A percentile compares a stretch with the other conserved stretches of the same genome.
phyloP scores from a whole-genome alignment of 257 asterid species.

The Plantago ovata region DNA sequence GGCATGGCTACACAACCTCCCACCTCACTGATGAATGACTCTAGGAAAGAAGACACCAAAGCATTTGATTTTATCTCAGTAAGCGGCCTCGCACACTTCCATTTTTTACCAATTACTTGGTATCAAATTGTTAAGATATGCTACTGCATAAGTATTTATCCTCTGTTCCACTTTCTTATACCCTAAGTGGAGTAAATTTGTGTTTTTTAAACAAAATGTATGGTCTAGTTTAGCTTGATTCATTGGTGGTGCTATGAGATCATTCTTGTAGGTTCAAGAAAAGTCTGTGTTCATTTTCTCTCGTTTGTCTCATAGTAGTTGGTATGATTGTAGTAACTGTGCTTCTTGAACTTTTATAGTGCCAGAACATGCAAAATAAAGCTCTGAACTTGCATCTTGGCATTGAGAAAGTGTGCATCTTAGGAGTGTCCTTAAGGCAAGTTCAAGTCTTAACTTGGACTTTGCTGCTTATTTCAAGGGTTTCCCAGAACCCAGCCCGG shows the following conservation, averaged over 20 bases:
- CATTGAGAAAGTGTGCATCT: constrained; percentile 3
- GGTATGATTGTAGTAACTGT: constrained; percentile 1
- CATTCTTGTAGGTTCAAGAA: constrained; percentile 5
- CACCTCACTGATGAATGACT: constrained; percentile 65
- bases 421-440: constrained; percentile 7
- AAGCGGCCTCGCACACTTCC: constrained; percentile 29
- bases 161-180: background rate
- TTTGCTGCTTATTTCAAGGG: too few species aligned
- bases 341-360: background rate
- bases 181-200: background rate
- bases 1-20: constrained; percentile 62
- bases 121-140: background rate
- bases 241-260: constrained; percentile 7
- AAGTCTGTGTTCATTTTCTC: background rate
- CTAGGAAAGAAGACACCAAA: constrained; percentile 73
- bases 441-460: background rate
- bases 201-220: constrained; percentile 15
- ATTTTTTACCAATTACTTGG: constrained; percentile 10
- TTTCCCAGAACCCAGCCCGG: too few species aligned
- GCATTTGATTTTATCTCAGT: constrained; percentile 98
- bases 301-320: background rate
- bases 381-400: background rate
- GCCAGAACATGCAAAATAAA: background rate
- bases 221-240: constrained; percentile 5
- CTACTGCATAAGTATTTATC: constrained; percentile 6